These are phyloP conservation scores for Martiniozyma asiatica DNA, from an alignment of 1,139 yeast genomes.

Conservation along the genomic window DNA sequence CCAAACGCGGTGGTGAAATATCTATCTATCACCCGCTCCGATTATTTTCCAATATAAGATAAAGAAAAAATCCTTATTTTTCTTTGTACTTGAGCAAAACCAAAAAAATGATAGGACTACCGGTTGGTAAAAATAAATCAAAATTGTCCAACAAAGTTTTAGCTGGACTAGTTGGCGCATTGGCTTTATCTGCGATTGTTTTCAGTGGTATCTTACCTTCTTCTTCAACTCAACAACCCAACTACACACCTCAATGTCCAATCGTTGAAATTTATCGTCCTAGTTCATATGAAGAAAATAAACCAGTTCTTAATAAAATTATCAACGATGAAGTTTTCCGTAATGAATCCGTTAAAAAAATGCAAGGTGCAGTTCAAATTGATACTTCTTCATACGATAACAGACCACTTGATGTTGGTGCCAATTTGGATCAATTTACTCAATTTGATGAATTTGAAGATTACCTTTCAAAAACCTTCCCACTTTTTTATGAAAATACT, in stretches of 20 bases:
- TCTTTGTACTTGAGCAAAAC: too few relatives aligned
- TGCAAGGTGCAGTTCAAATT: constrained; percentile 32
- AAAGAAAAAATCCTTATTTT: too few relatives aligned
- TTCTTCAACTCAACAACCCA: too few relatives aligned
- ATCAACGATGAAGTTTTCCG: constrained; percentile 26
- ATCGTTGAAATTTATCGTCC: constrained; percentile 18
- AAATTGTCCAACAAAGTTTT: too few relatives aligned
- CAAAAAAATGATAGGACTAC: too few relatives aligned
- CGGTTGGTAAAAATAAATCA: too few relatives aligned
- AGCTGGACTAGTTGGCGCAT: too few relatives aligned
- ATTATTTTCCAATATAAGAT: too few relatives aligned
- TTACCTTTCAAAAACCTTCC: constrained; percentile 47
- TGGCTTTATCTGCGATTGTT: too few relatives aligned
- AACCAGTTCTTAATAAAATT: constrained; percentile 12
- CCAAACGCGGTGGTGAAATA: too few relatives aligned
- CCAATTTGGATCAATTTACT: constrained; percentile 25
- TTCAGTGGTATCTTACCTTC: too few relatives aligned
- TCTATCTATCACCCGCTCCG: too few relatives aligned
- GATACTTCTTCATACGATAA: constrained; percentile 35
- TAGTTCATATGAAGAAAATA: constrained; percentile 10
- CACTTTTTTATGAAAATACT: constrained; percentile 37
- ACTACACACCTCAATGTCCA: constrained; percentile 16
- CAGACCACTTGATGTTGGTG: constrained; percentile 25
- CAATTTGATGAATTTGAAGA: constrained; percentile 41
- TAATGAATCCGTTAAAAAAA: constrained; percentile 25